phyloP scores from a whole-genome alignment of 2,329 filamentous ascomycete genomes.

The Trichoderma sp. region DNA sequence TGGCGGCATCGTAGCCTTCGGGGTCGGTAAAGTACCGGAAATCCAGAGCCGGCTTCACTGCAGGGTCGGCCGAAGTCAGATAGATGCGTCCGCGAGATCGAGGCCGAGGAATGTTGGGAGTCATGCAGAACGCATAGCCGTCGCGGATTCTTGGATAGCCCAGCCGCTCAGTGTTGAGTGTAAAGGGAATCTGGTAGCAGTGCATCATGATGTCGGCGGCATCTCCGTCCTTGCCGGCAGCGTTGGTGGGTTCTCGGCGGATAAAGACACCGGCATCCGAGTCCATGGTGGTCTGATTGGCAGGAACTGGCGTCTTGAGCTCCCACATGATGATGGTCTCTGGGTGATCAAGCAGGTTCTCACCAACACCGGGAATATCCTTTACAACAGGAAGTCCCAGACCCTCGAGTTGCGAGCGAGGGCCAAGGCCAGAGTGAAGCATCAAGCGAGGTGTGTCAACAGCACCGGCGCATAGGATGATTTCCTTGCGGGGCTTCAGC shows the following conservation, averaged over 20 bases:
- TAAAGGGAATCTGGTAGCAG: slow-evolving; percentile 94
- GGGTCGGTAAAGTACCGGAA: slow-evolving; percentile 89
- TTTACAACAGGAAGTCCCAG: slow-evolving; percentile 55
- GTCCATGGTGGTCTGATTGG: slow-evolving; percentile 85
- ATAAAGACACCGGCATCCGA: slow-evolving; percentile 88
- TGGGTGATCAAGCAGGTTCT: slow-evolving; percentile 61
- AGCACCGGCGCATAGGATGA: slow-evolving; percentile 75
- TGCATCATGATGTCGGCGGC: slow-evolving; percentile 93
- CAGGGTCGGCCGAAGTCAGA: slow-evolving; percentile 72
- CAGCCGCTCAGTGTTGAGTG: slow-evolving; percentile 77
- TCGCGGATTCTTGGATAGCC: slow-evolving; percentile 62
- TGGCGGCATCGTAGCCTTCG: slow-evolving; percentile 80
- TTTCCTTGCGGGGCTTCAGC: slow-evolving; percentile 69
- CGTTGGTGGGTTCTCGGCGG: slow-evolving; percentile 70
- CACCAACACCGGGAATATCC: slow-evolving; percentile 58
- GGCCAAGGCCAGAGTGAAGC: slow-evolving; percentile 57
- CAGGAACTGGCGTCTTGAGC: slow-evolving; percentile 71
- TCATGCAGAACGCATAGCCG: slow-evolving; percentile 89
- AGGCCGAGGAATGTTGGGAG: slow-evolving; percentile 83
- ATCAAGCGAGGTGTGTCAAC: slow-evolving; percentile 74
- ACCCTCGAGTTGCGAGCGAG: slow-evolving; percentile 51
- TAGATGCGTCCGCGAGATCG: slow-evolving; percentile 75
- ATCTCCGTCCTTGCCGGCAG: slow-evolving; percentile 65
- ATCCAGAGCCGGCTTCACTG: slow-evolving; percentile 77
- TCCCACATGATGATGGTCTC: slow-evolving; percentile 68